phyloP scores from a whole-genome alignment of 768 basidiomycete species.

The Cubamyces lactineus region DNA sequence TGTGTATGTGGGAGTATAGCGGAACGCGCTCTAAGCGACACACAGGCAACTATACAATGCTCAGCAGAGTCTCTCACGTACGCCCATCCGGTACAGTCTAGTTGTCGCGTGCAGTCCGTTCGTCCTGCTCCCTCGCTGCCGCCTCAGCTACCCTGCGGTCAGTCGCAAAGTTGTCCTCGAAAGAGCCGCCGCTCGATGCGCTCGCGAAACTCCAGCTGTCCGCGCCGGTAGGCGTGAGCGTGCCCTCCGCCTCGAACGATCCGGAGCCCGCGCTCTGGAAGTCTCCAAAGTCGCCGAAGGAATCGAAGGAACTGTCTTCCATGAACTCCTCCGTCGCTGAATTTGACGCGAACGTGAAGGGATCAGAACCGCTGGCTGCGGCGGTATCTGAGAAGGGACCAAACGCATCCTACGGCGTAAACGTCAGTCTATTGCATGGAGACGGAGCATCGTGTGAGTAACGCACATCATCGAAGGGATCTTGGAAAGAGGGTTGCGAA shows the following conservation, averaged over 20 bases:
- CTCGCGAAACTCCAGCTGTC: slow-evolving; percentile 39
- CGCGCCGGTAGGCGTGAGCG: slow-evolving; percentile 30
- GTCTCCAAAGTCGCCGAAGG: slow-evolving; percentile 70
- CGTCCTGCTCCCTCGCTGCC: slow-evolving; percentile 25
- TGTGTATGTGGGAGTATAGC: neutral
- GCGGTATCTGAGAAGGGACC: slow-evolving; percentile 80
- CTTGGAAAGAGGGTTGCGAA: slow-evolving; percentile 28
- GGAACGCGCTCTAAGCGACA: slow-evolving; percentile 17
- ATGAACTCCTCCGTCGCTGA: slow-evolving; percentile 61
- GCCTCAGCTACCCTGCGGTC: slow-evolving; percentile 22
- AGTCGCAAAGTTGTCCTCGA: slow-evolving; percentile 25
- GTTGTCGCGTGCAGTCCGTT: slow-evolving; percentile 33
- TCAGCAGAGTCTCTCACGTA: neutral
- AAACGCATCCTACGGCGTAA: slow-evolving; percentile 31
- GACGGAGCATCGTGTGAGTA: neutral
- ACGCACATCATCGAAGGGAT: slow-evolving; percentile 51
- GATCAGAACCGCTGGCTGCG: slow-evolving; percentile 49
- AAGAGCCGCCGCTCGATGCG: slow-evolving; percentile 32
- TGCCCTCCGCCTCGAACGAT: slow-evolving; percentile 27
- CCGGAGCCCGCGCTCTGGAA: slow-evolving; percentile 62
- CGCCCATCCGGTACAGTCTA: neutral
- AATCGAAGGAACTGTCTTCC: slow-evolving; percentile 68
- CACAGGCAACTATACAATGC: slow-evolving; percentile 12
- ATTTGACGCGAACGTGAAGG: slow-evolving; percentile 56
- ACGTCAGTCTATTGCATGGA: neutral